These are phyloP conservation scores for Zygotorulaspora mrakii DNA, from an alignment of 1,139 yeast genomes.

Conservation along the genomic window DNA sequence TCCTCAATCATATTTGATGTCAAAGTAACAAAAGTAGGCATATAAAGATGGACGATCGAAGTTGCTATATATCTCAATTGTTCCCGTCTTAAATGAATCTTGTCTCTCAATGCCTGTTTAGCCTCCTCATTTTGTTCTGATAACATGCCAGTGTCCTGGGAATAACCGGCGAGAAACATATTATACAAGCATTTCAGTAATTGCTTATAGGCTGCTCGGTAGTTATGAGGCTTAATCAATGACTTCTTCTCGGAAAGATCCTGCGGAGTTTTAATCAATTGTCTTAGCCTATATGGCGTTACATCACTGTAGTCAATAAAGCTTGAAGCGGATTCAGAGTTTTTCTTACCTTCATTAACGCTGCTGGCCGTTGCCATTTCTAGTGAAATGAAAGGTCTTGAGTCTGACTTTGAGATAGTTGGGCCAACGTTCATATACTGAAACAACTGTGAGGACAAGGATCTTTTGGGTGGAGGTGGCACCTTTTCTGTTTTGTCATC, in stretches of 20 bases:
- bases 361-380: slow-evolving; percentile 13
- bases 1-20: slow-evolving; percentile 63
- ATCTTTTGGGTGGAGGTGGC: slow-evolving; percentile 1
- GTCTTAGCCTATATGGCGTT: slow-evolving; percentile 57
- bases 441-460: slow-evolving; percentile 13
- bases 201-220: slow-evolving; percentile 64
- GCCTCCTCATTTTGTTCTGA: background rate
- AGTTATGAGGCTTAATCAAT: slow-evolving; percentile 54
- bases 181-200: slow-evolving; percentile 52
- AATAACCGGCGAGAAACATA: slow-evolving; percentile 40
- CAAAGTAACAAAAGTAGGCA: slow-evolving; percentile 72
- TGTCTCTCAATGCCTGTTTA: slow-evolving; percentile 2
- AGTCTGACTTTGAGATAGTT: slow-evolving; percentile 14
- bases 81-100: slow-evolving; percentile 37
- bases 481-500: background rate
- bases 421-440: slow-evolving; percentile 11
- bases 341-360: background rate
- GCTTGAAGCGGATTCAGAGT: slow-evolving; percentile 3
- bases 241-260: slow-evolving; percentile 55
- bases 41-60: slow-evolving; percentile 58
- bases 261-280: slow-evolving; percentile 58
- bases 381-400: slow-evolving; percentile 26
- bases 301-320: slow-evolving; percentile 33
- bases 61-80: slow-evolving; percentile 56
- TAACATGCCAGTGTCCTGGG: background rate